These are phyloP conservation scores for Isabelozyma heimii DNA, from an alignment of 805 yeast species.

Conservation along the genomic window DNA sequence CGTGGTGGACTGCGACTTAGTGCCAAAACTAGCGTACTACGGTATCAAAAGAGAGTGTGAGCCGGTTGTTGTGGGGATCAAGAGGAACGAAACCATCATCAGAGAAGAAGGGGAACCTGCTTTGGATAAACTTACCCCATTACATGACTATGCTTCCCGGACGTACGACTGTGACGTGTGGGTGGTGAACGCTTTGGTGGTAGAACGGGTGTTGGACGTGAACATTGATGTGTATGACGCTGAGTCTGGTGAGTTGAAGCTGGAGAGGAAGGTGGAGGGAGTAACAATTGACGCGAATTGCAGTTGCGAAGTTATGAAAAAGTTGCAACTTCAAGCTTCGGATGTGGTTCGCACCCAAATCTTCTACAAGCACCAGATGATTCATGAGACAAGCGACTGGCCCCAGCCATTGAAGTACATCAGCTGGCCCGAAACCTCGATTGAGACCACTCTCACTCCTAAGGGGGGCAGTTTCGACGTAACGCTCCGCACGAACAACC, in stretches of 20 bases:
- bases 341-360: constrained; percentile 9
- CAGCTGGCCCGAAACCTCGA: constrained; percentile 22
- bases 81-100: constrained; percentile 15
- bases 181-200: constrained; percentile 35
- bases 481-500: constrained; percentile 24
- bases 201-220: constrained; percentile 16
- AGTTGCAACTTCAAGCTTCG: constrained; percentile 10
- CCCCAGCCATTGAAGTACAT: constrained; percentile 48
- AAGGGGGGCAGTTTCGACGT: not conserved
- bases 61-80: constrained; percentile 32
- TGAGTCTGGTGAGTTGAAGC: constrained; percentile 25
- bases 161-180: constrained; percentile 34
- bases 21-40: constrained; percentile 48
- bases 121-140: constrained; percentile 8
- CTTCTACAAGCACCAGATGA: constrained; percentile 12
- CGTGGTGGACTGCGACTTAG: constrained; percentile 37
- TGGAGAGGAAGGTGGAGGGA: constrained; percentile 3
- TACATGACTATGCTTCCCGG: constrained; percentile 22
- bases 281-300: constrained; percentile 21
- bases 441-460: not conserved
- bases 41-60: constrained; percentile 43
- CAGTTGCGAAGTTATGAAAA: constrained; percentile 25
- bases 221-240: constrained; percentile 27
- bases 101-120: constrained; percentile 5
- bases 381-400: constrained; percentile 42